Evolutionary conservation across 441 rosid species (phyloP), one percentile per base, ranked within the genome.

Genomic region (Omphalea diandra): DNA sequence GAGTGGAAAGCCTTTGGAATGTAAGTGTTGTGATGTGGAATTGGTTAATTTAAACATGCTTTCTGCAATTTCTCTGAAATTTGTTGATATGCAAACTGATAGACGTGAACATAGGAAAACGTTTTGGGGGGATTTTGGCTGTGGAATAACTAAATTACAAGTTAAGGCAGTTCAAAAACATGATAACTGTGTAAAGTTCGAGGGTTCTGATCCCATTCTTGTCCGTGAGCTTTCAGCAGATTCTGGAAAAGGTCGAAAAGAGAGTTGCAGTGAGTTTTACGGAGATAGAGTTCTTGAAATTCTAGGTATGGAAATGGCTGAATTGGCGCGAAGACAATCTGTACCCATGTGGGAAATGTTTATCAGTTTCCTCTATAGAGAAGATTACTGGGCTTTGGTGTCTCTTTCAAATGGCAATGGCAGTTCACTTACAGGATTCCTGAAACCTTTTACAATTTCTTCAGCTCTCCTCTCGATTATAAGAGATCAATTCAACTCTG

Each of bases 401-500:
- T 81, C 96, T 60, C 78, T 94, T 73, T 79, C 85, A 15, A 69
- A 75, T 70, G 77, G 78, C 32, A 76, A 83, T 63, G 85, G 87
- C 29, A 63, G 68, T 73, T 77, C 58, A 1, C 52, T 74, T 64
- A 50, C 73, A 7, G 99, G 96, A 74, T 79, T 92, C 72, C 83
- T 94, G 77, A 85, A 88, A 77, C 97, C 99, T 58, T 87, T 87
- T 69, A 90, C 93, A 12, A 66, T 84, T 65, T 87, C 88, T 69
- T 88, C 86, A 35, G 90, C 88, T 63, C 67, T 92, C 20, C 67
- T 94, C 67, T 85, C 71, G 33, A 71, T 88, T 66, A 63, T 75
- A 46, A 70, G 79, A 63, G 74, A 69, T 78, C 77, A 71, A 33
- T 67, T 73, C 70, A 72, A 54, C 73, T 65, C 79, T 32, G 57